Base-by-base conservation (phyloP, 2,329 filamentous ascomycete genomes). In the Sarocladium brachiariae region DNA sequence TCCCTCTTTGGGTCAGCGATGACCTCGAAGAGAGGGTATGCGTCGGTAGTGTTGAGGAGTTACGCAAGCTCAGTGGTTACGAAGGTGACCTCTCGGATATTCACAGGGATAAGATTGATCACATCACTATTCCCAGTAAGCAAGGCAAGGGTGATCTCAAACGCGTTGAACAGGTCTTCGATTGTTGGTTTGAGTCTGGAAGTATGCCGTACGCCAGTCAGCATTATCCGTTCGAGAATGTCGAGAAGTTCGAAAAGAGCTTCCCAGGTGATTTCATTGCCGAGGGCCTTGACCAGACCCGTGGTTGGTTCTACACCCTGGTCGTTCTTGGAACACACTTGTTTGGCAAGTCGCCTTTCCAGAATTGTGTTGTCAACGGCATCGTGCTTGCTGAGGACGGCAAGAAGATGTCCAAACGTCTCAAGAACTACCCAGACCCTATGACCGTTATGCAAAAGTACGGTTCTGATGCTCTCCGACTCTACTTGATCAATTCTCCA, bases 351-450 rank as follows among this genome's bases (percentile, higher is more conserved):
- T 81, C 90, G 2, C 90, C 92, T 0, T 96, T 96, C 76, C 84
- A 93, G 70, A 96, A 96, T 65, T 95, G 89, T 60, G 88, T 96
- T n/a, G 90, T 96, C 55, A 96, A 95, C 63, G 91, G 91, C 47
- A 93, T 96, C 55, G 90, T 96, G 4, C 77, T 96, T 35, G 91
- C 91, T 1, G 90, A 95, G 65, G 89, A 96, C 62, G 92, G 92
- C 51, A 96, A 96, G 76, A 97, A 97, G 76, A 97, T 97, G 92
- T 96, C 90, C 6, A 97, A 97, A 71, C 83, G 92, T 50, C 75
- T 96, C 52, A 95, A 96, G 73, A 97, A 97, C 69, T 97, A 96
- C 67, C 92, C 92, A 0, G 90, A 96, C 61, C 92, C 92, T 10
- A 74, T 74, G 51, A 72, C 89, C 49, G 81, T 97, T 57, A 93